A percentile compares a stretch with the other conserved stretches of the same genome.
Conservation (phyloP, 2,329 filamentous ascomycete genomes). For the Penicillium janthinellum region DNA sequence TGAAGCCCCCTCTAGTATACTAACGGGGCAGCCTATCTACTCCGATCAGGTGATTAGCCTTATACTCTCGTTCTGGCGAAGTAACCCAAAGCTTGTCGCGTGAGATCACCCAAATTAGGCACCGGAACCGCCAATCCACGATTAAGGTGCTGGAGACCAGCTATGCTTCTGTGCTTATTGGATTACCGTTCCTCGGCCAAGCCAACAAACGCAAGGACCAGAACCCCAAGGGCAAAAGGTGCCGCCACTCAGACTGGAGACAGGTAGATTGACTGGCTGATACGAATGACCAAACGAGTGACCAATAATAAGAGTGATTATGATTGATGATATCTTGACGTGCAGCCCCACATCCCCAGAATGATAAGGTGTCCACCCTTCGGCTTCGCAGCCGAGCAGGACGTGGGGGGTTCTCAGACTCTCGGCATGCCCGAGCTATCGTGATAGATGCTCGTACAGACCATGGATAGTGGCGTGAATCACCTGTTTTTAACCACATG, state of each 20-base stretch:
- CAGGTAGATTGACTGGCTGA: neutral
- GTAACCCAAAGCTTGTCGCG: slow-evolving; percentile 3
- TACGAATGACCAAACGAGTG: neutral
- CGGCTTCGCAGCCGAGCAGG: neutral
- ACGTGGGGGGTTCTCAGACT: neutral
- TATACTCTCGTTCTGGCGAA: neutral
- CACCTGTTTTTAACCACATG: neutral
- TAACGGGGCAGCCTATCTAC: neutral
- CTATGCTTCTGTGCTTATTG: neutral
- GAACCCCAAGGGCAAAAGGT: neutral
- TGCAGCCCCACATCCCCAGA: neutral
- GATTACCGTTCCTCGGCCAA: neutral
- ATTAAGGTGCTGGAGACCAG: neutral
- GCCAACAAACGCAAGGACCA: neutral
- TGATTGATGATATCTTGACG: neutral
- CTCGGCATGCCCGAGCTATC: slow-evolving; percentile 2
- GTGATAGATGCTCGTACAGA: neutral
- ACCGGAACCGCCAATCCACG: neutral
- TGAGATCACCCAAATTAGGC: slow-evolving; percentile 1
- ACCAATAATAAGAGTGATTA: neutral
- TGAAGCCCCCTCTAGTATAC: neutral
- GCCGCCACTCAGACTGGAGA: neutral
- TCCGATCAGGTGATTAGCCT: slow-evolving; percentile 10
- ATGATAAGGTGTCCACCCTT: neutral
- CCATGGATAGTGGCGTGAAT: neutral